Conservation (phyloP, 164 flowering plant genomes). For the Hamamelis virginiana region DNA sequence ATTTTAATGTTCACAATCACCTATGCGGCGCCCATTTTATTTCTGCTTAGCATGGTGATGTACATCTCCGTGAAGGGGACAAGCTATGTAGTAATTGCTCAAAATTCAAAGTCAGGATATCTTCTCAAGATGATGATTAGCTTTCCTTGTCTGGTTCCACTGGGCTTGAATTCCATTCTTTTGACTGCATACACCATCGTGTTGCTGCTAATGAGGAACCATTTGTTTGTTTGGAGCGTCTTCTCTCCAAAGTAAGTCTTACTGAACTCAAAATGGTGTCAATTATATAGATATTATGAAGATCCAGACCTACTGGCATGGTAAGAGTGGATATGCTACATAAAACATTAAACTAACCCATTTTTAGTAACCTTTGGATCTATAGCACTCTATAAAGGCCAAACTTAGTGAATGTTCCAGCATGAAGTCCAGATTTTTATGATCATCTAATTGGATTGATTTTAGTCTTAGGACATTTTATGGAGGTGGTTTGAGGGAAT, state of each 20-base stretch:
- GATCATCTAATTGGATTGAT: too few relatives aligned
- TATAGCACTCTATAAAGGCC: too few relatives aligned
- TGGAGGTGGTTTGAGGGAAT: too few relatives aligned
- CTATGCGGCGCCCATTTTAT: conserved; percentile 74
- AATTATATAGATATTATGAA: neutral
- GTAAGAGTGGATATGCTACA: too few relatives aligned
- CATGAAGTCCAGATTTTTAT: neutral
- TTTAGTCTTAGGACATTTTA: too few relatives aligned
- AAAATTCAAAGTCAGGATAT: conserved; percentile 34
- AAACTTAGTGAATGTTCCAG: neutral
- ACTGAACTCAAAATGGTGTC: neutral
- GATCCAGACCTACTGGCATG: neutral
- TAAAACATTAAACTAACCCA: too few relatives aligned
- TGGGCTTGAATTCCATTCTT: conserved; percentile 70
- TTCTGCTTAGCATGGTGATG: conserved; percentile 64
- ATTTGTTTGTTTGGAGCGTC: conserved; percentile 94
- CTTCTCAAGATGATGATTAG: conserved; percentile 53
- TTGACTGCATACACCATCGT: conserved; percentile 71
- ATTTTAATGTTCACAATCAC: conserved; percentile 85
- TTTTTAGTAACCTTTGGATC: neutral
- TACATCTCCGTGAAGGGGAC: conserved; percentile 43
- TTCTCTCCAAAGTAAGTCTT: conserved; percentile 95
- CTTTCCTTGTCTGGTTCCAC: conserved; percentile 75
- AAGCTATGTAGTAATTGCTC: conserved; percentile 5
- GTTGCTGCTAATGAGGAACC: conserved; percentile 89